These are phyloP conservation scores for Galerina marginata DNA, from an alignment of 768 basidiomycete genomes.

Conservation along the genomic window DNA sequence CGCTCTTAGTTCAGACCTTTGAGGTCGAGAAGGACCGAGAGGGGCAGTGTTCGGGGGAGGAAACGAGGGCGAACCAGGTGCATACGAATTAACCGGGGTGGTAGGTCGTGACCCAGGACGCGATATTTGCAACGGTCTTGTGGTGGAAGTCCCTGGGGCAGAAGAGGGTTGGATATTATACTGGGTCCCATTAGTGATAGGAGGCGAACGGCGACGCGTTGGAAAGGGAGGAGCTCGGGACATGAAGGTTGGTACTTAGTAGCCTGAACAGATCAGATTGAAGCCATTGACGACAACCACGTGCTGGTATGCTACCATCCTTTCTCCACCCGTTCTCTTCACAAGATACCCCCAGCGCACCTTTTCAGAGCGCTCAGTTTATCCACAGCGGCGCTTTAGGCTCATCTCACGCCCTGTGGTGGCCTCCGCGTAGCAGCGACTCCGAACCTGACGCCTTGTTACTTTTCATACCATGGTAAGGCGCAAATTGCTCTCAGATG, in stretches of 20 bases:
- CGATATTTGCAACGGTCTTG: conserved; percentile 65
- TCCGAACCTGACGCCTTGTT: conserved; percentile 39
- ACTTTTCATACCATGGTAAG: conserved; percentile 57
- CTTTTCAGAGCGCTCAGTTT: conserved; percentile 40
- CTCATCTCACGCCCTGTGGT: conserved; percentile 58
- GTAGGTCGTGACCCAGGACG: conserved; percentile 59
- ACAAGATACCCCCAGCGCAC: conserved; percentile 5
- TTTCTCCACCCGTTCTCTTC: conserved; percentile 32
- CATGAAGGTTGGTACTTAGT: conserved; percentile 39
- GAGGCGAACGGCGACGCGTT: conserved; percentile 56
- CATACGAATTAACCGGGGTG: conserved; percentile 48
- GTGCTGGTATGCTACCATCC: conserved; percentile 29
- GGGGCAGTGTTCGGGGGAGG: conserved; percentile 44
- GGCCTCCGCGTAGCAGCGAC: conserved; percentile 38
- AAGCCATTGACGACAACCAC: background rate
- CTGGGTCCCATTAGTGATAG: conserved; percentile 45
- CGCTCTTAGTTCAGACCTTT: conserved; percentile 68
- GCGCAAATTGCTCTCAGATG: background rate
- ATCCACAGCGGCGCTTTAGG: conserved; percentile 43
- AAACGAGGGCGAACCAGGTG: conserved; percentile 41
- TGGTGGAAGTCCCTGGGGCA: conserved; percentile 39
- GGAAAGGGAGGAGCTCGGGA: conserved; percentile 65
- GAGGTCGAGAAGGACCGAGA: conserved; percentile 65
- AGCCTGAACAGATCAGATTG: background rate
- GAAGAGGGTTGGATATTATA: conserved; percentile 42